These are phyloP conservation scores for Skeletonema grethae DNA, from an alignment of 108 stramenopile species.

Conservation along the genomic window DNA sequence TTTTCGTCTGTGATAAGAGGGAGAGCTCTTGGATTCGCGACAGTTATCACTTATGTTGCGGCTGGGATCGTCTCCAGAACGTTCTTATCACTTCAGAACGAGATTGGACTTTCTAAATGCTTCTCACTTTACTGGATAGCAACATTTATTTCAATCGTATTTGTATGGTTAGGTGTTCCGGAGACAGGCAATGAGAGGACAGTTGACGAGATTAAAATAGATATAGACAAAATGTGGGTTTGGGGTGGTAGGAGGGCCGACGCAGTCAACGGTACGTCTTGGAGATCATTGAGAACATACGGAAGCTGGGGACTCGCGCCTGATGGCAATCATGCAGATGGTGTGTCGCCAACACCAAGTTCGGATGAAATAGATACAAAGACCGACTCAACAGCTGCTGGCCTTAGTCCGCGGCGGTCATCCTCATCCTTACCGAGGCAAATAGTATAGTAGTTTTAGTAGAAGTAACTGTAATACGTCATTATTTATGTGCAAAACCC, in stretches of 20 bases:
- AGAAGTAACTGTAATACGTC: neutral
- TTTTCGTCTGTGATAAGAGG: constrained; percentile 76
- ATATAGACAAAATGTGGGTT: constrained; percentile 55
- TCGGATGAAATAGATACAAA: neutral
- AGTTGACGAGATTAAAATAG: constrained; percentile 47
- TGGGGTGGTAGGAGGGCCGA: constrained; percentile 41
- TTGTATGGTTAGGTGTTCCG: constrained; percentile 64
- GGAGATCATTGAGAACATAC: constrained; percentile 5
- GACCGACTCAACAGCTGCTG: neutral
- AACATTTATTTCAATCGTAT: constrained; percentile 49
- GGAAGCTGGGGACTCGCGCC: constrained; percentile 6
- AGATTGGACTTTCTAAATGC: constrained; percentile 42
- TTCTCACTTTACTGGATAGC: constrained; percentile 61
- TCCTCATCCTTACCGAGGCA: neutral
- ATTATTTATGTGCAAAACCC: neutral
- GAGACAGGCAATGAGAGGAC: constrained; percentile 65
- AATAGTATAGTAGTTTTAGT: neutral
- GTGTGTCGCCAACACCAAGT: neutral
- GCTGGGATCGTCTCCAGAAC: constrained; percentile 64
- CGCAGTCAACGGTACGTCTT: neutral
- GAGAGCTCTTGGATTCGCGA: constrained; percentile 58
- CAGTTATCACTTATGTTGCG: constrained; percentile 54
- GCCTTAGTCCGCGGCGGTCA: neutral
- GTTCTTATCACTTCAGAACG: constrained; percentile 50
- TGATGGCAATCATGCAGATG: constrained; percentile 1